Evolutionary conservation across 2,329 filamentous ascomycete species (phyloP), one percentile per base, ranked within the genome.

Genomic region (Samsoniella hepiali): DNA sequence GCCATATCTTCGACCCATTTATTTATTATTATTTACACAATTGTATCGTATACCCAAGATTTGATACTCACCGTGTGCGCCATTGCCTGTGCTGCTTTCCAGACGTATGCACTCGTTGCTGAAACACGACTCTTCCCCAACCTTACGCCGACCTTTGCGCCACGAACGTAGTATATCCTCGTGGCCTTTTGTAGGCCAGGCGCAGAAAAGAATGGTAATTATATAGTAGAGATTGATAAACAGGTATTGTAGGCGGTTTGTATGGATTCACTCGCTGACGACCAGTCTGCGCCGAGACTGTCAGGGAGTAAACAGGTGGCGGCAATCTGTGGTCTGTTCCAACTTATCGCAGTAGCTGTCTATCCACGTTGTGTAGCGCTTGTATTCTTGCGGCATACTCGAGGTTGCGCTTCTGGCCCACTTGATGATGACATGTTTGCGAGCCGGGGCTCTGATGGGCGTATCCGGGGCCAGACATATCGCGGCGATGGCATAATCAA

Each of bases 241-340:
- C 17, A 57, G 27, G 31, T 17, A 10, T n/a, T 10, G 15, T 17
- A 47, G 17, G 27, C n/a, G 32, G 17, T 17, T 38, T 36, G 15
- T 32, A 22, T n/a, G 11, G 9, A 34, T 22, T 34, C 34, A 22
- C 45, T 32, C n/a, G 27, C n/a, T 42, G 27, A 34, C 6, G 13
- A n/a, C 13, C 10, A 13, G 9, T 55, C 1, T 57, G 4, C n/a
- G 22, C n/a, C 5, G 9, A n/a, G 60, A 5, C 31, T 15, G 5
- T 69, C 67, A 72, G 2, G 71, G 70, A 13, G 66, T 72, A 29
- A 71, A 63, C 3, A 73, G 62, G 59, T 72, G 71, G 13, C 71
- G 68, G 4, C 66, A 62, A 36, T 62, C 67, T 42, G 72, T 68
- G 29, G 65, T 64, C 1, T 62, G 44, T 10, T 65, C 65, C 3